Percentiles rank a stretch among this genome's conserved stretches.
phyloP scores from a whole-genome alignment of 1,139 yeast genomes.

The Pichia sp. region DNA sequence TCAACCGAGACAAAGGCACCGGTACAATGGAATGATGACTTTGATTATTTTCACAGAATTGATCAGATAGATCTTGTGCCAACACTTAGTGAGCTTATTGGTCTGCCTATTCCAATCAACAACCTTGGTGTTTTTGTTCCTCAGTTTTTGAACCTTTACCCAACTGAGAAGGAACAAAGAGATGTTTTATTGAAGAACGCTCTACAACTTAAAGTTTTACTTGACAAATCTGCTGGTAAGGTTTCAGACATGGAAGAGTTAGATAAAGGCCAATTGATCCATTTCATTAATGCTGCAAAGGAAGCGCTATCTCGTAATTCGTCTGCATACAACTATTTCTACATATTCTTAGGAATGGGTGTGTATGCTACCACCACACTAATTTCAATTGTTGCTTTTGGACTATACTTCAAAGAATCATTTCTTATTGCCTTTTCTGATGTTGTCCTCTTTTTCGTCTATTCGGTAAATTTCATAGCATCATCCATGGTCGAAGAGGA shows the following conservation, averaged over 20 bases:
- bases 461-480: slow-evolving; percentile 66
- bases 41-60: slow-evolving; percentile 43
- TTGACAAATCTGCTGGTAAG: slow-evolving; percentile 20
- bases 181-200: slow-evolving; percentile 52
- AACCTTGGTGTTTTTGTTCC: slow-evolving; percentile 68
- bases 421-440: slow-evolving; percentile 24
- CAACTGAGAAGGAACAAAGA: slow-evolving; percentile 28
- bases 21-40: slow-evolving; percentile 42
- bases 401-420: slow-evolving; percentile 6
- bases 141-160: slow-evolving; percentile 46
- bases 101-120: slow-evolving; percentile 81
- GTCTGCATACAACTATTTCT: slow-evolving; percentile 58
- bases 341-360: slow-evolving; percentile 43
- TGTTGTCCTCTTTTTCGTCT: slow-evolving; percentile 34
- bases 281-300: slow-evolving; percentile 46
- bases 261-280: slow-evolving; percentile 26
- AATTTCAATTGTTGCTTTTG: slow-evolving; percentile 20
- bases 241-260: slow-evolving; percentile 16
- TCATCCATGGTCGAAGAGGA: slow-evolving; percentile 96
- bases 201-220: slow-evolving; percentile 43
- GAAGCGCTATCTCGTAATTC: slow-evolving; percentile 54
- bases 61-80: slow-evolving; percentile 90
- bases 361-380: slow-evolving; percentile 29
- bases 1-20: slow-evolving; percentile 24
- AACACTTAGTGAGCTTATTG: slow-evolving; percentile 63